These are phyloP conservation scores for Haplographium delicatum DNA, from an alignment of 495 filamentous ascomycete genomes.

Conservation along the genomic window DNA sequence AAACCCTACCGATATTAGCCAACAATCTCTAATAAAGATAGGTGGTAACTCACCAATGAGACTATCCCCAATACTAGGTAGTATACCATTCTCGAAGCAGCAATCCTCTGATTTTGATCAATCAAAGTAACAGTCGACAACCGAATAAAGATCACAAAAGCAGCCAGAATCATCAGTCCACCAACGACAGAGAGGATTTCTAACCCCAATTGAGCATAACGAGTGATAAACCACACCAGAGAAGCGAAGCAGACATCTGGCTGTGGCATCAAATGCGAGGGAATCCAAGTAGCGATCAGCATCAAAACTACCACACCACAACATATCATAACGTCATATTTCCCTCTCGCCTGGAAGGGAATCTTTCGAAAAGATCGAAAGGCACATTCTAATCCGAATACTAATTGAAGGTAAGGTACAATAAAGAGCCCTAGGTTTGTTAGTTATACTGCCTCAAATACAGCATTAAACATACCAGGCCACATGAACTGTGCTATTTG, in stretches of 20 bases:
- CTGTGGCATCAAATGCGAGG: conserved; percentile 12
- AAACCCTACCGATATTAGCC: conserved; percentile 25
- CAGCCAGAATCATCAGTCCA: conserved; percentile 23
- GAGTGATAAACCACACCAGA: conserved; percentile 28
- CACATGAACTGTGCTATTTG: conserved; percentile 30
- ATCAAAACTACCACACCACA: conserved; percentile 24
- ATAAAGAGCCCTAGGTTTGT: conserved; percentile 31
- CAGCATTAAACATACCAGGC: conserved; percentile 25
- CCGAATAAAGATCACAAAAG: conserved; percentile 21
- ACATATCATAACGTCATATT: conserved; percentile 27
- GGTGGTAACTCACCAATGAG: conserved; percentile 28
- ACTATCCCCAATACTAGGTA: conserved; percentile 29
- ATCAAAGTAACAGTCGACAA: conserved; percentile 25
- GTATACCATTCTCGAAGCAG: conserved; percentile 34
- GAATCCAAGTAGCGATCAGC: conserved; percentile 30
- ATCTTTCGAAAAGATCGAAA: conserved; percentile 27
- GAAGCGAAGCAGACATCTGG: conserved; percentile 26
- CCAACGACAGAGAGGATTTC: conserved; percentile 17
- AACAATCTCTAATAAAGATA: too few relatives aligned
- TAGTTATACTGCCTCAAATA: neutral
- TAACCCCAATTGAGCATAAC: conserved; percentile 26
- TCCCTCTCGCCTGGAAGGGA: conserved; percentile 29
- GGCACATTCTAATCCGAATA: conserved; percentile 33
- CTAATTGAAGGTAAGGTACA: conserved; percentile 31
- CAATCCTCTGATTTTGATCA: conserved; percentile 30